Evolutionary conservation across 345 rosid species (phyloP), one percentile per base, ranked within the genome.

Genomic region (Cardiospermum halicacabum): DNA sequence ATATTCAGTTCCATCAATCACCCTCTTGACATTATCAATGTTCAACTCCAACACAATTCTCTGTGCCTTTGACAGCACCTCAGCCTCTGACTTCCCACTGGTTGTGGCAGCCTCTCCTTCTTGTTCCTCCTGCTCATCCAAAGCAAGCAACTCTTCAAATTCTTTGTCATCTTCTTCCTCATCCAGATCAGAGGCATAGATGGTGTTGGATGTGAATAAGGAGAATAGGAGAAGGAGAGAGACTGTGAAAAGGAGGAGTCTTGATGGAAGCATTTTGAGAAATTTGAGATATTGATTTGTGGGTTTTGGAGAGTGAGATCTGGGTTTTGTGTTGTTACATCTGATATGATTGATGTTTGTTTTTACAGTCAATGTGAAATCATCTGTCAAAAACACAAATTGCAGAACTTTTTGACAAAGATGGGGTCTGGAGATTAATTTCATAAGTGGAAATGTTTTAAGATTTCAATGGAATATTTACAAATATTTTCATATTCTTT

Each of bases 41-140:
- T 79, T 78, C 58, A 92, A 81, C 77, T 92, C 96, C 27, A 87
- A 53, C 3, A 89, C 90, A 61, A 89, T 87, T 67, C 89, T 81
- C 63, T 92, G 96, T 3, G 96, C 96, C 72, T 73, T 87, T 43
- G 88, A 78, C 39, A 92, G 65, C 57, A 90, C 85, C 66, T 84
- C 81, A 4, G 96, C 98, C 60, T 89, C 96, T 7, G 87, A 77
- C 56, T 81, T 53, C 0, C 49, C 31, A 53, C 11, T n/a, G n/a
- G n/a, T n/a, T n/a, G n/a, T n/a, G n/a, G n/a, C 31, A 19, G 61
- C 66, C 56, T 49, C 75, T 6, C 51, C 70, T 26, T 70, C 77
- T 2, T 56, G 69, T 39, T 64, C 63, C 34, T 72, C 65, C 34
- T 63, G 70, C 22, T 58, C 90, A 60, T 92, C 95, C 15, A 92